Evolutionary conservation across 2,329 filamentous ascomycete species (phyloP), one percentile per base, ranked within the genome.

Genomic region (Aspergillus transmontanensis): DNA sequence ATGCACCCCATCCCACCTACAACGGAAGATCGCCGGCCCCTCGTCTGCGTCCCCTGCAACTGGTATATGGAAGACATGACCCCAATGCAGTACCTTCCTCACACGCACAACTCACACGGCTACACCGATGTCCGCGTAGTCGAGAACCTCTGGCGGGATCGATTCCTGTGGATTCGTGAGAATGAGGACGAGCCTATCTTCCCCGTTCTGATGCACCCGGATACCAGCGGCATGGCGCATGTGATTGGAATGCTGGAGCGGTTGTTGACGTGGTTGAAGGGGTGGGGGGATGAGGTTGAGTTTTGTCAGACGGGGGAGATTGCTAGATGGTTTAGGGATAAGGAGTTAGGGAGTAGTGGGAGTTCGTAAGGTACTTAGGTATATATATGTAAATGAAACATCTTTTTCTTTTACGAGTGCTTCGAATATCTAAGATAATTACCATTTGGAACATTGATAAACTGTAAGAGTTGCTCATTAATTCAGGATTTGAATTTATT

Each of bases 161-260:
- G 84, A 14, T 87, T 88, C 67, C 78, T 84, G 64, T 89, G 82
- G 80, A 76, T 87, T n/a, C 79, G 79, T 61, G 77, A 81, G 57
- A 78, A 81, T 36, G 76, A 77, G 39, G 69, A 69, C n/a, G 72
- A 75, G 19, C 70, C 73, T 34, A 73, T 86, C 0, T 86, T 86
- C 58, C 82, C 82, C 21, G 70, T 87, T 21, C 74, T 87, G 3
- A 71, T 87, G 69, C 85, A 87, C 75, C 85, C 85, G 0, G 85
- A 87, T 75, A 87, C 84, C 3, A 86, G 82, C 69, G 86, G 86
- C 0, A 86, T 87, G 83, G 84, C 85, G 54, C 86, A 88, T 78
- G 80, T 88, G 1, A 83, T 87, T 68, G 85, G 85, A 0, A 86
- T 86, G 84, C 67, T 86, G 23, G 81, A 85, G 71, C 77, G 83